A percentile compares a stretch with the other conserved stretches of the same genome.
Conservation (phyloP, 176 grass and related monocot genomes). For the Typha latifolia region DNA sequence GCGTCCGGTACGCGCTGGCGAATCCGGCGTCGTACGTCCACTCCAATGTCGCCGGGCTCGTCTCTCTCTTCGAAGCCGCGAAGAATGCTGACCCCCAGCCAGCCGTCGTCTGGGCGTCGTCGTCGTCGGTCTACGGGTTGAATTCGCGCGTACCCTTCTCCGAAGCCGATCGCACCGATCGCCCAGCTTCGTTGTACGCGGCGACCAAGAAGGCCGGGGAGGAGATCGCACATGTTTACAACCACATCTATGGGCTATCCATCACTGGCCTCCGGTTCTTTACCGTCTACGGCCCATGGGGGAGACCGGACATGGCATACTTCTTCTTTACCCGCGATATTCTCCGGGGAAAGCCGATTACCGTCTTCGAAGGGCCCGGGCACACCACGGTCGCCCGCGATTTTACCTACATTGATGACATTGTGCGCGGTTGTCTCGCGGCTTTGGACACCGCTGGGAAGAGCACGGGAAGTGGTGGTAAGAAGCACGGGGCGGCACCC, state of each 20-base stretch:
- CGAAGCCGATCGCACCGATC: constrained; percentile 33
- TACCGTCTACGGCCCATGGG: constrained; percentile 46
- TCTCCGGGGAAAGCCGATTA: constrained; percentile 39
- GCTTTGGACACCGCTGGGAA: constrained; percentile 31
- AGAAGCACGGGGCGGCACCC: constrained; percentile 26
- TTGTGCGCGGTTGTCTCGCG: constrained; percentile 39
- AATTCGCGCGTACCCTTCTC: constrained; percentile 34
- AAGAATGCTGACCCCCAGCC: constrained; percentile 33
- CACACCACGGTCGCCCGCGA: constrained; percentile 28
- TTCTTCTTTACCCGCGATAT: constrained; percentile 45
- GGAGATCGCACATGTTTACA: constrained; percentile 41
- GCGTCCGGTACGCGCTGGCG: constrained; percentile 35
- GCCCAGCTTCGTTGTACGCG: constrained; percentile 37
- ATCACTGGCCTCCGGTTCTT: constrained; percentile 46
- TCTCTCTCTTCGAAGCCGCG: constrained; percentile 35
- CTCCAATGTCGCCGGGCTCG: constrained; percentile 35
- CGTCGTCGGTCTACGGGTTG: constrained; percentile 41
- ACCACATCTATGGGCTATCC: constrained; percentile 44
- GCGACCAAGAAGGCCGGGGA: constrained; percentile 50
- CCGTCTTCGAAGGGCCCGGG: constrained; percentile 24
- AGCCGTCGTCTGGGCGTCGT: constrained; percentile 41
- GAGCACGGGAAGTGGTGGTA: constrained; percentile 36
- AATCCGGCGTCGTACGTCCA: constrained; percentile 41
- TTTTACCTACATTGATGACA: constrained; percentile 50
- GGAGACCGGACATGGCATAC: constrained; percentile 46